These are phyloP conservation scores for Trypanosoma brucei DNA, from an alignment of 208 protist genomes.

Conservation along the genomic window DNA sequence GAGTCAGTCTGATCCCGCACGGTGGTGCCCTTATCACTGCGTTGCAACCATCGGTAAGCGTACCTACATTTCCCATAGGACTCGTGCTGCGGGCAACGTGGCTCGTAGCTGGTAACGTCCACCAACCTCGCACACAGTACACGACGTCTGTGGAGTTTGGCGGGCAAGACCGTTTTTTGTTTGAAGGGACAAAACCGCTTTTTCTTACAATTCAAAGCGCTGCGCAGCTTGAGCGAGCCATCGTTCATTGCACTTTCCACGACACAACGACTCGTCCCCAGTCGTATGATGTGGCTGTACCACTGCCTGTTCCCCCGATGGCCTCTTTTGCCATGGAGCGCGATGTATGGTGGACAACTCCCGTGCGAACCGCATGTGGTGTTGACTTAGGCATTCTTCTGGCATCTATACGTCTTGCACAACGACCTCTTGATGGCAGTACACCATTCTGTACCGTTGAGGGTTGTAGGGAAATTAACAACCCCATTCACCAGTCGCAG, in stretches of 20 bases:
- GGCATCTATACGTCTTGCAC: constrained; percentile 51
- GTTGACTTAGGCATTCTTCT: constrained; percentile 65
- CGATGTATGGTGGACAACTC: constrained; percentile 66
- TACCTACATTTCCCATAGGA: constrained; percentile 55
- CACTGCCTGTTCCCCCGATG: constrained; percentile 59
- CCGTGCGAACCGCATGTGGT: constrained; percentile 57
- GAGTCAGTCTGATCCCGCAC: constrained; percentile 51
- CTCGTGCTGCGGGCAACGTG: constrained; percentile 66
- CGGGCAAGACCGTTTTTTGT: constrained; percentile 40
- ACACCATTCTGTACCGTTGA: constrained; percentile 38
- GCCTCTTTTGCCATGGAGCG: constrained; percentile 46
- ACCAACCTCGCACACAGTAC: constrained; percentile 44
- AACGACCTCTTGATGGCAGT: constrained; percentile 41
- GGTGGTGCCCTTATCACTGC: constrained; percentile 53
- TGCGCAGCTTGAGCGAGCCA: constrained; percentile 24
- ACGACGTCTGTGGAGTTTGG: constrained; percentile 79
- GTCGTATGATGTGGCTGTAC: constrained; percentile 50
- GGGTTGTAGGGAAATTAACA: constrained; percentile 62
- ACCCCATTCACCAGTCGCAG: constrained; percentile 71
- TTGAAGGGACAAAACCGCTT: constrained; percentile 35
- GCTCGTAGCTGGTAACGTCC: constrained; percentile 40
- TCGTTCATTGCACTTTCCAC: constrained; percentile 74
- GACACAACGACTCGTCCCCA: constrained; percentile 33
- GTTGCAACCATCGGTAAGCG: background rate
- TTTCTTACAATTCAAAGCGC: constrained; percentile 50